Conservation (phyloP, 805 yeast genomes). For the Nakazawaea wickerhamii region DNA sequence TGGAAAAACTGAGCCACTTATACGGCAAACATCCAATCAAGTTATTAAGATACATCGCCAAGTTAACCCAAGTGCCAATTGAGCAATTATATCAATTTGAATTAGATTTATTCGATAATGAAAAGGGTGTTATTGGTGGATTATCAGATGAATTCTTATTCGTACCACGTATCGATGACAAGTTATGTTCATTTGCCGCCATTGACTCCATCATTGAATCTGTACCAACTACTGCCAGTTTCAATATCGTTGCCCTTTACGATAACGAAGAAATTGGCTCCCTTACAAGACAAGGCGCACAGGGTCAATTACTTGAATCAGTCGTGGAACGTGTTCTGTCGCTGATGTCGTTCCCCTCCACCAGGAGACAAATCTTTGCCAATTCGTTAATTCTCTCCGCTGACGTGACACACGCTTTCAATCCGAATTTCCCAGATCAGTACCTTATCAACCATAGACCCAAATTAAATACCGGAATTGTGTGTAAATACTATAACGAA, state of each 20-base stretch:
- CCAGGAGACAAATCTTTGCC: slow-evolving; percentile 30
- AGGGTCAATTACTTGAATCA: slow-evolving; percentile 66
- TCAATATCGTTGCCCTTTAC: slow-evolving; percentile 58
- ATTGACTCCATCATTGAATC: slow-evolving; percentile 48
- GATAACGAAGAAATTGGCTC: slow-evolving; percentile 87
- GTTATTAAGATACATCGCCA: slow-evolving; percentile 64
- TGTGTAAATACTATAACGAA: slow-evolving; percentile 69
- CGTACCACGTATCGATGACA: slow-evolving; percentile 82
- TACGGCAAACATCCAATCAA: slow-evolving; percentile 62
- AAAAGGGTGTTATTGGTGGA: slow-evolving; percentile 75
- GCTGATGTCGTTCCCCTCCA: neutral
- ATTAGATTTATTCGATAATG: slow-evolving; percentile 75
- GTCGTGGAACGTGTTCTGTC: slow-evolving; percentile 49
- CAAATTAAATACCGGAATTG: slow-evolving; percentile 68
- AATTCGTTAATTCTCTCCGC: slow-evolving; percentile 78
- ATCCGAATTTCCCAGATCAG: slow-evolving; percentile 65
- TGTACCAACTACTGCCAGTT: slow-evolving; percentile 30
- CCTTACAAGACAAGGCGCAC: slow-evolving; percentile 73
- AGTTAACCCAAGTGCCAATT: slow-evolving; percentile 51
- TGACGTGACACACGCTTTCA: slow-evolving; percentile 75
- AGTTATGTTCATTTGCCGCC: slow-evolving; percentile 76
- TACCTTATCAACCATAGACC: slow-evolving; percentile 78
- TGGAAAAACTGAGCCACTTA: slow-evolving; percentile 56
- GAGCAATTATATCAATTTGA: slow-evolving; percentile 64
- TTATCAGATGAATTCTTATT: slow-evolving; percentile 68